phyloP scores from a whole-genome alignment of 225 moss, liverwort and hornwort species.

The Lunularia cruciata region DNA sequence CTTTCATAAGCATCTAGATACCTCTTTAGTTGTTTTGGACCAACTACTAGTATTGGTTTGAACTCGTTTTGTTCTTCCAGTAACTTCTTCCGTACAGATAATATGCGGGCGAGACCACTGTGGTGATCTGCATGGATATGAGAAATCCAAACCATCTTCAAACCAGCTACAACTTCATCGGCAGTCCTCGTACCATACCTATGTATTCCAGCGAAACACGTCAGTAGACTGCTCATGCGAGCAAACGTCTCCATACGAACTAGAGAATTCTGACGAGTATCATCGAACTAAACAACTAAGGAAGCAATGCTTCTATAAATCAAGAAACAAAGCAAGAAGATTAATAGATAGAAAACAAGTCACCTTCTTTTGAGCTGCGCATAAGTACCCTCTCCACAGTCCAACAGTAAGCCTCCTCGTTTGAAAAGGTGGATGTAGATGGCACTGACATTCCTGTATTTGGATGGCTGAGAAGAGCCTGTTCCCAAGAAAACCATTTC shows the following conservation, averaged over 20 bases:
- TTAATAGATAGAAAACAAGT: slow-evolving; percentile 11
- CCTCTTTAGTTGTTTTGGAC: slow-evolving; percentile 93
- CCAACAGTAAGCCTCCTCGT: slow-evolving; percentile 79
- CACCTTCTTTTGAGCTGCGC: slow-evolving; percentile 96
- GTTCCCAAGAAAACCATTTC: slow-evolving; percentile 97
- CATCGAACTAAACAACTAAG: background rate
- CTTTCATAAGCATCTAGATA: slow-evolving; percentile 85
- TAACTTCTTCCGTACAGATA: slow-evolving; percentile 69
- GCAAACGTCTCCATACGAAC: background rate
- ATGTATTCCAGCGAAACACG: no score
- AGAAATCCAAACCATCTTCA: slow-evolving; percentile 97
- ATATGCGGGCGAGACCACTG: slow-evolving; percentile 83
- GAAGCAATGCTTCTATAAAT: background rate
- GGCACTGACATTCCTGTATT: slow-evolving; percentile 96
- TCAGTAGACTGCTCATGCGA: background rate
- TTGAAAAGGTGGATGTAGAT: slow-evolving; percentile 92
- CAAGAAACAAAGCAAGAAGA: background rate
- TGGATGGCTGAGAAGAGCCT: slow-evolving; percentile 97
- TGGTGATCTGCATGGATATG: slow-evolving; percentile 99
- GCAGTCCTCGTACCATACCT: slow-evolving; percentile 80
- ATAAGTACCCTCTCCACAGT: slow-evolving; percentile 98
- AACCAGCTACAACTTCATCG: slow-evolving; percentile 72
- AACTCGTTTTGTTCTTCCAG: slow-evolving; percentile 59
- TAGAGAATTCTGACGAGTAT: no score
- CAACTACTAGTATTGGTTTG: slow-evolving; percentile 65